Conservation (phyloP, 768 basidiomycete species). For the Xerocomellus dryophilus region DNA sequence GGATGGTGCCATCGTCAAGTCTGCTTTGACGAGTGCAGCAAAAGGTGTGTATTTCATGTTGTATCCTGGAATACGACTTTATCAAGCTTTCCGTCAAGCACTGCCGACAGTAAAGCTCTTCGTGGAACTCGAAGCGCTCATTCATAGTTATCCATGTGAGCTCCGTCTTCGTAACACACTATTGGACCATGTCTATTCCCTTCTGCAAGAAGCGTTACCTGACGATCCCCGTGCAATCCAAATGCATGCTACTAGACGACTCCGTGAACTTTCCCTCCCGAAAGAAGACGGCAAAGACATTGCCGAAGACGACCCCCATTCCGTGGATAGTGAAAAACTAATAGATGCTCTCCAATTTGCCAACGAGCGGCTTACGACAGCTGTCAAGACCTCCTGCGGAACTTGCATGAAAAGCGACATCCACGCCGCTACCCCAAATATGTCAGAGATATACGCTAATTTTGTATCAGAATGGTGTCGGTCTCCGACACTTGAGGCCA, state of each 20-base stretch:
- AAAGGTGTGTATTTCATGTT: slow-evolving; percentile 49
- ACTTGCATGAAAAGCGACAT: slow-evolving; percentile 3
- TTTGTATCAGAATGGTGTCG: slow-evolving; percentile 51
- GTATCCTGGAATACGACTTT: slow-evolving; percentile 13
- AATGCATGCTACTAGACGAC: slow-evolving; percentile 38
- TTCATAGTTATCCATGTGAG: slow-evolving; percentile 43
- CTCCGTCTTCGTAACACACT: slow-evolving; percentile 38
- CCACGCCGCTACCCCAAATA: slow-evolving; percentile 29
- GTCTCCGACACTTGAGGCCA: slow-evolving; percentile 26
- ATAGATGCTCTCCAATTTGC: slow-evolving; percentile 32
- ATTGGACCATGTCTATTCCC: slow-evolving; percentile 43
- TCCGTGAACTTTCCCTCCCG: slow-evolving; percentile 28
- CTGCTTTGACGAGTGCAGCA: slow-evolving; percentile 71
- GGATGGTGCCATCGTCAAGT: slow-evolving; percentile 75
- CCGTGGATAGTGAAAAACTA: slow-evolving; percentile 19
- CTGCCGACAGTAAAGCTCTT: slow-evolving; percentile 42
- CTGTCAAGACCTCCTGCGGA: slow-evolving; percentile 29
- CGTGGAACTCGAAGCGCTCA: slow-evolving; percentile 39
- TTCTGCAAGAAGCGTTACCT: slow-evolving; percentile 38
- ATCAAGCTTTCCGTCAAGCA: slow-evolving; percentile 29
- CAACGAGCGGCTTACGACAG: slow-evolving; percentile 29
- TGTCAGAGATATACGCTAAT: slow-evolving; percentile 35
- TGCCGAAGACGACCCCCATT: slow-evolving; percentile 3
- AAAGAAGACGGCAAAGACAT: slow-evolving; percentile 18
- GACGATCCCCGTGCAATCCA: slow-evolving; percentile 37